phyloP scores from a whole-genome alignment of 345 rosid species.

The Mangifera indica region DNA sequence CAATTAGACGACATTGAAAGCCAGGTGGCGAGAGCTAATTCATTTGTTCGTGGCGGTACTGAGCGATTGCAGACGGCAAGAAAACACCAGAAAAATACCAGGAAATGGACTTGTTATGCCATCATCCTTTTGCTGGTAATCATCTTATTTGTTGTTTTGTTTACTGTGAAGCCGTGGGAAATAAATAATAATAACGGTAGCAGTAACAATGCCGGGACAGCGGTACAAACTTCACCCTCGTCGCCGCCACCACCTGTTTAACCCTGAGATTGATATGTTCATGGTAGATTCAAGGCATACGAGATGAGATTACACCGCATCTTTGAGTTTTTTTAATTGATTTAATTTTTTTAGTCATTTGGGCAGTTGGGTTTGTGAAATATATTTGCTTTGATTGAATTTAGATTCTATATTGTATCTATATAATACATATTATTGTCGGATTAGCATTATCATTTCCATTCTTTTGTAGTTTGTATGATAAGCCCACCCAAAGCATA shows the following conservation, averaged over 20 bases:
- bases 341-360: background rate
- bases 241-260: background rate
- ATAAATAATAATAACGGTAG: background rate
- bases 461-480: too few species aligned
- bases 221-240: background rate
- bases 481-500: too few species aligned
- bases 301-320: background rate
- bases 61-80: slow-evolving; percentile 56
- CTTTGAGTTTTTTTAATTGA: background rate
- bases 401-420: slow-evolving; percentile 9
- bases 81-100: slow-evolving; percentile 59
- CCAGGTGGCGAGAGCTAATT: slow-evolving; percentile 72
- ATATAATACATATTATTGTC: background rate
- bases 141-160: slow-evolving; percentile 55
- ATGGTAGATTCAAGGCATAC: background rate
- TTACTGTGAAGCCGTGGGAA: slow-evolving; percentile 65
- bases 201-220: background rate
- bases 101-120: slow-evolving; percentile 79
- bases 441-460: slow-evolving; percentile 1
- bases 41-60: slow-evolving; percentile 63
- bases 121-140: slow-evolving; percentile 61
- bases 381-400: background rate
- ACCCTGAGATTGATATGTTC: background rate
- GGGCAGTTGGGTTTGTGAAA: background rate
- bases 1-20: slow-evolving; percentile 77